Evolutionary conservation across 257 asterid species (phyloP).

Genomic region (Solanum acaule): DNA sequence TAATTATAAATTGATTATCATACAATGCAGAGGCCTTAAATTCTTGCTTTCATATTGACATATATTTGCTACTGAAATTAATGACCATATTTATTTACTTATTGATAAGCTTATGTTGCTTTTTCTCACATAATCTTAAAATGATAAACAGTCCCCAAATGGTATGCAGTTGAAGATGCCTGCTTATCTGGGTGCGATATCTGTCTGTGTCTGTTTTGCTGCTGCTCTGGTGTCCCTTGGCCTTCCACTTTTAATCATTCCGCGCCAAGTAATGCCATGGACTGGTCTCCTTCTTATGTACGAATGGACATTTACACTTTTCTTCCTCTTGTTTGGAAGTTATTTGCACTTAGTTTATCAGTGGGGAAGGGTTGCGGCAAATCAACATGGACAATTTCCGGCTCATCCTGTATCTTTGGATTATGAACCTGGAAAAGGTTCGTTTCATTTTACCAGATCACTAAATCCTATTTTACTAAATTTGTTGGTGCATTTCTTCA

Average conservation of each 20-base stretch:
- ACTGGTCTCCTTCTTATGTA: conserved; percentile 87
- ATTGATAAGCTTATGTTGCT: not conserved
- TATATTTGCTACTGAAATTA: not conserved
- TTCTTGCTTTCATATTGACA: not conserved
- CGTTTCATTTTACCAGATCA: not conserved
- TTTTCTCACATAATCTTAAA: conserved; percentile 1
- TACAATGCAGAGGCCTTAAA: not conserved
- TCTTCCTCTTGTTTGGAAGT: conserved; percentile 65
- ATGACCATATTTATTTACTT: not conserved
- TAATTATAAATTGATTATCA: not conserved
- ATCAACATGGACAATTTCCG: conserved; percentile 27
- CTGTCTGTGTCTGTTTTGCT: conserved; percentile 43
- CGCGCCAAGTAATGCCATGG: conserved; percentile 93
- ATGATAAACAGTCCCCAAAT: conserved; percentile 45
- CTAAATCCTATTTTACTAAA: not conserved
- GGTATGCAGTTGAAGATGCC: conserved; percentile 64
- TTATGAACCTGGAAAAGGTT: conserved; percentile 84
- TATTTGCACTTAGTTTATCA: conserved; percentile 50
- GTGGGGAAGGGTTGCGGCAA: conserved; percentile 66
- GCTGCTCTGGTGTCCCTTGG: conserved; percentile 70
- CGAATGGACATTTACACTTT: conserved; percentile 87
- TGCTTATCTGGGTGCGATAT: conserved; percentile 49
- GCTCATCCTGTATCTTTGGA: conserved; percentile 45
- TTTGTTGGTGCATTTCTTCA: not conserved
- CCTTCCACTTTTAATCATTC: conserved; percentile 59